phyloP scores from a whole-genome alignment of 2,329 filamentous ascomycete species.

The Didymella lethalis region DNA sequence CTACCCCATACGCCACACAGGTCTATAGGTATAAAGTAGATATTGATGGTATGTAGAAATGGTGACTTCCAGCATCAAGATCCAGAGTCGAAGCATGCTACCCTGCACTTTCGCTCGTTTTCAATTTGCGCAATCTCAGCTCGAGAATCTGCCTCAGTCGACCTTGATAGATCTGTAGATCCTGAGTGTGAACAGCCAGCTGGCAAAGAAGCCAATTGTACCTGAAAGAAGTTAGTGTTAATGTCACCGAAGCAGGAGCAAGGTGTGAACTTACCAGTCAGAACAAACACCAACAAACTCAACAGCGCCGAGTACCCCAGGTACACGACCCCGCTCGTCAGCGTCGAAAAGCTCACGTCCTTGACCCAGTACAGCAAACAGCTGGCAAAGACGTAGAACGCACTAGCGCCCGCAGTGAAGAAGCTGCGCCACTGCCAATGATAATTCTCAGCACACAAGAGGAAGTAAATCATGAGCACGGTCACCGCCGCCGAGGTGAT shows the following conservation, averaged over 20 bases:
- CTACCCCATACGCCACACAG: not conserved
- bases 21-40: conserved; percentile 9
- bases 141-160: conserved; percentile 64
- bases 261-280: conserved; percentile 75
- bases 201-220: conserved; percentile 93
- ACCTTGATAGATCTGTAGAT: conserved; percentile 99
- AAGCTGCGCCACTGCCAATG: conserved; percentile 99
- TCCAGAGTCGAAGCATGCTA: not conserved
- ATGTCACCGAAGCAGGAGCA: not conserved
- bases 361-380: conserved; percentile 90
- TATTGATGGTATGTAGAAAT: not conserved
- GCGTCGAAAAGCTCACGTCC: conserved; percentile 82
- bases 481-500: conserved; percentile 93
- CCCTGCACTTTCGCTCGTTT: not conserved
- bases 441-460: conserved; percentile 96
- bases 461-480: conserved; percentile 92
- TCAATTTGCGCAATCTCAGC: not conserved
- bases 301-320: conserved; percentile 91
- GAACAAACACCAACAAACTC: conserved; percentile 88
- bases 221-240: conserved; percentile 61
- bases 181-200: conserved; percentile 91
- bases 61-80: not conserved
- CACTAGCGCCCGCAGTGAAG: conserved; percentile 87
- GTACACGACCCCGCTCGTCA: conserved; percentile 89
- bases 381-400: conserved; percentile 90